These are phyloP conservation scores for Colletotrichum sp. DNA, from an alignment of 2,329 filamentous ascomycete species.

Conservation along the genomic window DNA sequence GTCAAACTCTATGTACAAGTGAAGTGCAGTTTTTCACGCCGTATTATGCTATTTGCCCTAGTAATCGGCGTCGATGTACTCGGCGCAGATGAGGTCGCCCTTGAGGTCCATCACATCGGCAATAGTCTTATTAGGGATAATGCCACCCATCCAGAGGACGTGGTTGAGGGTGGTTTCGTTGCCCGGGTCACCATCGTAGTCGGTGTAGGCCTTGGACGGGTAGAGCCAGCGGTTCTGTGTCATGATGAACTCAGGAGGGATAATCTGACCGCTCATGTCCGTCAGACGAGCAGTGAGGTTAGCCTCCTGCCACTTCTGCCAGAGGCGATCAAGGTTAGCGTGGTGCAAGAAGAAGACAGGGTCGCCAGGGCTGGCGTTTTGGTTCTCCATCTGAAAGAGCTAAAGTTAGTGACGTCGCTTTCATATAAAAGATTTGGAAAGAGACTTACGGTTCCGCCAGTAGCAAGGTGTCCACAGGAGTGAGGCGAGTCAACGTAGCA, in stretches of 20 bases:
- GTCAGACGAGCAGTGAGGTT: conserved; percentile 12
- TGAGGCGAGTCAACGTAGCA: conserved; percentile 9
- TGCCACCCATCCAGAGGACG: conserved; percentile 29
- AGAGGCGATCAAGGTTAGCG: not conserved
- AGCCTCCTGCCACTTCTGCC: conserved; percentile 4
- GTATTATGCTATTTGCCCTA: not conserved
- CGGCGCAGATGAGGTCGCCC: conserved; percentile 26
- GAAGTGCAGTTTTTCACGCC: not conserved
- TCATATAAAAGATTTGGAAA: fast-evolving
- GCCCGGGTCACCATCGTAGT: conserved; percentile 23
- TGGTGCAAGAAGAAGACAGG: conserved; percentile 13
- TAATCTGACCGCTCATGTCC: not conserved
- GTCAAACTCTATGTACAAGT: not conserved
- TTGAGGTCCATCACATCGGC: conserved; percentile 33
- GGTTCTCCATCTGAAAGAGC: not conserved
- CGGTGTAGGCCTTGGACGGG: conserved; percentile 1
- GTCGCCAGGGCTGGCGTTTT: conserved; percentile 9
- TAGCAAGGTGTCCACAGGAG: not conserved
- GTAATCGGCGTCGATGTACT: conserved; percentile 23
- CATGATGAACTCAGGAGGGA: not conserved
- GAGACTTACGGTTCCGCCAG: not conserved
- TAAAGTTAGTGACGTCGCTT: not conserved
- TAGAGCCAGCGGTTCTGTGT: conserved; percentile 1
- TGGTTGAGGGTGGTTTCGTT: conserved; percentile 28
- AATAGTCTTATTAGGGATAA: conserved; percentile 26